phyloP scores from a whole-genome alignment of 805 yeast species.

The Candida verbasci region DNA sequence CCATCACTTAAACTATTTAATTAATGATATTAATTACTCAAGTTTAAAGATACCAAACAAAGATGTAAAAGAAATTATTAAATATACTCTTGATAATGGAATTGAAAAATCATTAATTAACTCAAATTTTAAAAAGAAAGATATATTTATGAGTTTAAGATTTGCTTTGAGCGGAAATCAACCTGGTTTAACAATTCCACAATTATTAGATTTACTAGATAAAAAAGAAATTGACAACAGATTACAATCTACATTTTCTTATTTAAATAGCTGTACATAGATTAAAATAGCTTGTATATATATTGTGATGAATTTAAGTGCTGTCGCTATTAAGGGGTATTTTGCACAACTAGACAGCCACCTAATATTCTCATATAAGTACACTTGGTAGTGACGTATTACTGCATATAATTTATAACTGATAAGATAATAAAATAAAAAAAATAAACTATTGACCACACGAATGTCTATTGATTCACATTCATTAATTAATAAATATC shows the following conservation, averaged over 20 bases:
- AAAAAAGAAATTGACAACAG: constrained; percentile 25
- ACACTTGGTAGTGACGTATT: constrained; percentile 1
- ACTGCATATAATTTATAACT: no score
- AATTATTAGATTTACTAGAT: constrained; percentile 55
- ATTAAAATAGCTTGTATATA: constrained; percentile 6
- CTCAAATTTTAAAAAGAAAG: constrained; percentile 25
- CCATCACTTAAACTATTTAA: constrained; percentile 45
- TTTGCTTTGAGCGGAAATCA: constrained; percentile 66
- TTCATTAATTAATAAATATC: no score
- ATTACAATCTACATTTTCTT: constrained; percentile 13
- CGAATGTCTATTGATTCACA: no score
- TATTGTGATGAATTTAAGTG: no score
- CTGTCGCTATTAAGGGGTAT: no score
- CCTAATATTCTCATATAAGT: no score
- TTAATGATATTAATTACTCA: constrained; percentile 33
- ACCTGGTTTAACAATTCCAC: constrained; percentile 66
- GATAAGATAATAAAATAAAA: no score
- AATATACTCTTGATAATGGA: background rate
- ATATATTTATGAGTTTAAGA: constrained; percentile 55
- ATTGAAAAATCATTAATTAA: constrained; percentile 5
- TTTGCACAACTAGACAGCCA: no score
- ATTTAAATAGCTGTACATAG: background rate
- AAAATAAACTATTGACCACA: no score
- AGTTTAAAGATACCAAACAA: constrained; percentile 6
- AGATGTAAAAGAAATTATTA: constrained; percentile 1